phyloP scores from a whole-genome alignment of 2,329 filamentous ascomycete species.

The Aspergillus pseudoviridinutans region DNA sequence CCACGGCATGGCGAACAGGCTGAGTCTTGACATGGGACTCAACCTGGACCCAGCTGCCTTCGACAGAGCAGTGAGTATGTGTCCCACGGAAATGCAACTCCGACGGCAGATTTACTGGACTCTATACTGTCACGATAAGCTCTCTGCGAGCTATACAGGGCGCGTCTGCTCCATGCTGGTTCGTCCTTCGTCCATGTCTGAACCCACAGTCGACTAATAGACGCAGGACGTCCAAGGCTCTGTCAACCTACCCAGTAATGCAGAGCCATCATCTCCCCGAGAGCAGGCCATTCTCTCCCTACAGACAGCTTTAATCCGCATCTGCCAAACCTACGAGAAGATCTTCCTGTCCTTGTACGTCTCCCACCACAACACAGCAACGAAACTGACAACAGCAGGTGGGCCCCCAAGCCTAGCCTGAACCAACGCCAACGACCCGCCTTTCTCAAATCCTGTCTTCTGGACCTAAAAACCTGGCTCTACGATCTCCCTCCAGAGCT shows the following conservation, averaged over 20 bases:
- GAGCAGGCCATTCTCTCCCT: too few relatives aligned
- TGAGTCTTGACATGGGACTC: slow-evolving; percentile 38
- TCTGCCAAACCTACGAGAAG: slow-evolving; percentile 29
- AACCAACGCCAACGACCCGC: slow-evolving; percentile 16
- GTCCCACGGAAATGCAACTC: slow-evolving; percentile 27
- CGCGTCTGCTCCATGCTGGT: slow-evolving; percentile 36
- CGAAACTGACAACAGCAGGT: slow-evolving; percentile 14
- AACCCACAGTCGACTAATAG: too few relatives aligned
- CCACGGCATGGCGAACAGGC: slow-evolving; percentile 35
- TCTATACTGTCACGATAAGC: slow-evolving; percentile 35
- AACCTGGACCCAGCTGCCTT: slow-evolving; percentile 32
- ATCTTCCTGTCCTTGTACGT: slow-evolving; percentile 29
- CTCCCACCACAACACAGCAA: too few relatives aligned
- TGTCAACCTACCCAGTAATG: too few relatives aligned
- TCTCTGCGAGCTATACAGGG: slow-evolving; percentile 33
- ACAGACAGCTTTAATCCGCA: too few relatives aligned
- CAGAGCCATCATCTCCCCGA: too few relatives aligned
- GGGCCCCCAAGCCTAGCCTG: slow-evolving; percentile 27
- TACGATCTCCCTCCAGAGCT: slow-evolving; percentile 32
- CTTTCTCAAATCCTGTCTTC: slow-evolving; percentile 29
- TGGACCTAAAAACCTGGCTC: slow-evolving; percentile 34
- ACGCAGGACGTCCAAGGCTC: too few relatives aligned
- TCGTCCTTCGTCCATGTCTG: slow-evolving; percentile 1
- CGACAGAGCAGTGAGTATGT: slow-evolving; percentile 21
- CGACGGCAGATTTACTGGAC: slow-evolving; percentile 37